These are phyloP conservation scores for Medicago arabica DNA, from an alignment of 306 rosid genomes.

Conservation along the genomic window DNA sequence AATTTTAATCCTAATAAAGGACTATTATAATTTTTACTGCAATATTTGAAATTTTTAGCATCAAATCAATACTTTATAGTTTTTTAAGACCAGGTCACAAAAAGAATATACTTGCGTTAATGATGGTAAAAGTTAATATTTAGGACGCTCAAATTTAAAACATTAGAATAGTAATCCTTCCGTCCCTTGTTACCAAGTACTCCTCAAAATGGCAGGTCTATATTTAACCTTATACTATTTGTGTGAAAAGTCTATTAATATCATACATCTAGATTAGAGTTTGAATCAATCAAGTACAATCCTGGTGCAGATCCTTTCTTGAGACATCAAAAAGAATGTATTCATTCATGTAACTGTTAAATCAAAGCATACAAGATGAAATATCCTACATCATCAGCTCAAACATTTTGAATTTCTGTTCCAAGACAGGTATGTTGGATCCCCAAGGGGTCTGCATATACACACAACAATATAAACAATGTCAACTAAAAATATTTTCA, in stretches of 20 bases:
- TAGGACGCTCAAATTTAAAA: too few relatives aligned
- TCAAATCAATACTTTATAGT: too few relatives aligned
- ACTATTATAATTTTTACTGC: too few relatives aligned
- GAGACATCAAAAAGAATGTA: slow-evolving; percentile 15
- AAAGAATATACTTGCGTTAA: too few relatives aligned
- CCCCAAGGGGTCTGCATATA: slow-evolving; percentile 87
- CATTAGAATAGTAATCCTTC: too few relatives aligned
- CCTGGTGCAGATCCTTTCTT: slow-evolving; percentile 15
- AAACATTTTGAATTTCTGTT: slow-evolving; percentile 58
- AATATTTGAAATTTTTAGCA: too few relatives aligned
- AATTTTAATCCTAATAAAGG: too few relatives aligned
- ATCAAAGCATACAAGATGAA: slow-evolving; percentile 18
- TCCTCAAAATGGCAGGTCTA: not conserved
- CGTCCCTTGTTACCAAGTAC: not conserved
- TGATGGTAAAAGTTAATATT: too few relatives aligned
- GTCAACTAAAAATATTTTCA: not conserved
- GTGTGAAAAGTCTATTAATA: not conserved
- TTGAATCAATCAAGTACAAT: slow-evolving; percentile 24
- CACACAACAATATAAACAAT: slow-evolving; percentile 34
- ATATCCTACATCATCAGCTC: slow-evolving; percentile 29
- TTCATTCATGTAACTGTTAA: not conserved
- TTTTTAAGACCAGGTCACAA: too few relatives aligned
- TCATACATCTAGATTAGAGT: slow-evolving; percentile 7
- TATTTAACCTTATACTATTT: not conserved
- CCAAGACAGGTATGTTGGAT: slow-evolving; percentile 91